Evolutionary conservation across 139 green algal species (phyloP), one percentile per base, ranked within the genome.

Genomic region (Picocystis salinarum): DNA sequence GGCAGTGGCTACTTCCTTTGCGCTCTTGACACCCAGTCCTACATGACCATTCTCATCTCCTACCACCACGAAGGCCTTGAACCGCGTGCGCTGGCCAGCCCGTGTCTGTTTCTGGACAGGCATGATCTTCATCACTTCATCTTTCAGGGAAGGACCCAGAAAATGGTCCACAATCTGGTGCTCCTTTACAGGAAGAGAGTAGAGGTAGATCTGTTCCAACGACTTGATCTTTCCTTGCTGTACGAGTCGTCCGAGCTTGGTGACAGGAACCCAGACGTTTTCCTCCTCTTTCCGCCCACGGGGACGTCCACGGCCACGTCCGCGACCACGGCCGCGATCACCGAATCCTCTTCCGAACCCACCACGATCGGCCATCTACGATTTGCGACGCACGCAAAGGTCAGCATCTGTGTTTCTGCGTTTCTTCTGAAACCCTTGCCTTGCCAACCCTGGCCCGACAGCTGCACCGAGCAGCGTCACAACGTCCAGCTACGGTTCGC

Each of bases 111-210:
- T 99, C 76, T 99, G 89, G 55, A 99, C 89, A 27, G 89, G 89
- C 89, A 98, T 98, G 58, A 99, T 99, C 79, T 99, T 95, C 89
- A 99, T 96, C 12, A 95, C 85, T 70, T 95, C 80, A 52, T 90
- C 76, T 71, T 92, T 89, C 30, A 91, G 70, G 12, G 40, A 9
- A 10, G 61, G 31, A 24, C 59, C 59, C 23, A 74, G 45, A 39
- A 74, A 74, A 34, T 48, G 34, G 34, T 74, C 64, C 18, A 74
- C 61, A n/a, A 74, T 73, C 47, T 74, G 64, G 50, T 74, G 42
- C 62, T 74, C 62, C 77, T 98, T 98, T 28, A 98, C 78, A 25
- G 89, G 85, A 62, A 98, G 75, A 46, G 89, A 95, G 74, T 93
- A 94, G 26, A 98, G 76, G 77, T 93, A 98, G 54, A 98, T 92